Percentiles rank a stretch among this genome's conserved stretches.
Evolutionary conservation across 2,329 filamentous ascomycete species (phyloP).

Genomic region (Fusarium sp.): DNA sequence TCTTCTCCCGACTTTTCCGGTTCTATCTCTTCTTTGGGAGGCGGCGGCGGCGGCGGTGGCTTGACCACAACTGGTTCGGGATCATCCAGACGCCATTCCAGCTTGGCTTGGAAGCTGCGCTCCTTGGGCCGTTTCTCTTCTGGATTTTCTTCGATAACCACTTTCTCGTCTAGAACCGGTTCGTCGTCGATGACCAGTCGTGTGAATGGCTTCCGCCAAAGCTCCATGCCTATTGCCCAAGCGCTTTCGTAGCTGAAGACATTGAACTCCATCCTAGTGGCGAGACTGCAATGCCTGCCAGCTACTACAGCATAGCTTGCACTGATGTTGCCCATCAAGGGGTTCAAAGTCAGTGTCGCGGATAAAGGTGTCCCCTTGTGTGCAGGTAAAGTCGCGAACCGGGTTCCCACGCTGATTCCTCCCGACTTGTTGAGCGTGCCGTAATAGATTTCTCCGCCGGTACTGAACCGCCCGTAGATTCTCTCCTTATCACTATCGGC

Average conservation of each 20-base stretch:
- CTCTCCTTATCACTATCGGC: constrained; percentile 63
- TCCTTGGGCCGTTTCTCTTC: constrained; percentile 46
- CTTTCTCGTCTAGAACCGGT: constrained; percentile 41
- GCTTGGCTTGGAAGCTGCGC: constrained; percentile 66
- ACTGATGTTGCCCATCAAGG: constrained; percentile 92
- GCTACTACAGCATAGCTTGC: constrained; percentile 93
- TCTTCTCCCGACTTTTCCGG: constrained; percentile 61
- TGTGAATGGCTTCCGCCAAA: constrained; percentile 78
- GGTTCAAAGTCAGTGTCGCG: constrained; percentile 92
- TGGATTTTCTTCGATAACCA: constrained; percentile 36
- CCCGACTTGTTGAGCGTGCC: constrained; percentile 94
- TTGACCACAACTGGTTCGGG: constrained; percentile 48
- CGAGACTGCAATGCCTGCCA: constrained; percentile 83
- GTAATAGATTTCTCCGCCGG: constrained; percentile 95
- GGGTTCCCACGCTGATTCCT: constrained; percentile 86
- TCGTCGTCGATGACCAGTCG: constrained; percentile 55
- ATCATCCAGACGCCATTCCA: constrained; percentile 62
- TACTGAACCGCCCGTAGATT: constrained; percentile 85
- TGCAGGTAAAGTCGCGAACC: constrained; percentile 87
- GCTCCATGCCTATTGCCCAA: constrained; percentile 89
- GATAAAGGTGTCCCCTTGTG: constrained; percentile 91
- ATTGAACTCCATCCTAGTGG: constrained; percentile 95
- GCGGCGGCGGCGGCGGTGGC: constrained; percentile 10
- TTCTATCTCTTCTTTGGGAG: constrained; percentile 26
- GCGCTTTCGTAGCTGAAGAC: constrained; percentile 98